phyloP scores from a whole-genome alignment of 441 rosid genomes.

The Metrosideros polymorpha region DNA sequence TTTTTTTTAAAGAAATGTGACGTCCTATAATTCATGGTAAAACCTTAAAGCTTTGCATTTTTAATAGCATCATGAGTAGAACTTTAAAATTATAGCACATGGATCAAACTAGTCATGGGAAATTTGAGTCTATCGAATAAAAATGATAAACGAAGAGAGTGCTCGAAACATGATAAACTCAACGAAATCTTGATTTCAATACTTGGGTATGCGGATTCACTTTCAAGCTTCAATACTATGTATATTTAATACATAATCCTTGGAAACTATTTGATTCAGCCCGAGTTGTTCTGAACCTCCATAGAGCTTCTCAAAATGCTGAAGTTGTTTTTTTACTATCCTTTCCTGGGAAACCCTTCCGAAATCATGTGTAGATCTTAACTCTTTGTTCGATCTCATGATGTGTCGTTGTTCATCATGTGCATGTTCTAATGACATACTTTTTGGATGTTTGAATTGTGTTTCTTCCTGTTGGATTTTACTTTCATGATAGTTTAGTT shows the following conservation, averaged over 20 bases:
- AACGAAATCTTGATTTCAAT: neutral
- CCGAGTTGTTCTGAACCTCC: neutral
- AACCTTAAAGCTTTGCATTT: neutral
- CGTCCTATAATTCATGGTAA: neutral
- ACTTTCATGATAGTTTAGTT: too few relatives aligned
- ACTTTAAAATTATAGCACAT: neutral
- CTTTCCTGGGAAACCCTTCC: too few relatives aligned
- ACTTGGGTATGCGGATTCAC: neutral
- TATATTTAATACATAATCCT: too few relatives aligned
- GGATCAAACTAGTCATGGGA: neutral
- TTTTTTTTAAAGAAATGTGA: neutral
- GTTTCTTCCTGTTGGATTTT: too few relatives aligned
- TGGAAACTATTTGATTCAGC: neutral
- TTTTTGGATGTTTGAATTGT: too few relatives aligned
- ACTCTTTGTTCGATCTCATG: neutral
- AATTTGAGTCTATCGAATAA: neutral
- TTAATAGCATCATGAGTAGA: too few relatives aligned
- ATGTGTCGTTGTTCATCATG: neutral
- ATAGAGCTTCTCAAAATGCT: neutral
- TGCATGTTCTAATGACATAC: neutral
- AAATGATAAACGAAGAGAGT: neutral
- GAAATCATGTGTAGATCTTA: neutral
- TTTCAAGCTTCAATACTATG: too few relatives aligned
- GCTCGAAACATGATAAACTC: neutral
- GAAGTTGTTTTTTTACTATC: neutral